Evolutionary conservation across 345 rosid genomes (phyloP), one percentile per base, ranked within the genome.

Genomic region (Cardamine occulta): DNA sequence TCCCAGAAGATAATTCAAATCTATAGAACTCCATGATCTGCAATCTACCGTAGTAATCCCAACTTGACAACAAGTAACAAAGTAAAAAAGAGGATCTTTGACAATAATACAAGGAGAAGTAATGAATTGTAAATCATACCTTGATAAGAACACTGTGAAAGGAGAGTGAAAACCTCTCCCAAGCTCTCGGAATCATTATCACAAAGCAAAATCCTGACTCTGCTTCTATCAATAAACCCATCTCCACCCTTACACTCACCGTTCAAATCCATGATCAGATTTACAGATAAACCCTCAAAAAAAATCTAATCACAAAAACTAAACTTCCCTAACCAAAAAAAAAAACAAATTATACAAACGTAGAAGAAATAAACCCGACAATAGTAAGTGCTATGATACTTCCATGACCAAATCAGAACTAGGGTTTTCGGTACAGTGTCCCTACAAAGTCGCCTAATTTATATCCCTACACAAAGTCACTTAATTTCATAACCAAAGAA

Each of bases 171-270:
- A 69, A 85, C 96, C 78, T 89, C 99, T 67, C 84, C 87, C 49
- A 85, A 85, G 69, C 97, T 90, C 75, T 82, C 84, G 17, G 86
- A 21, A 80, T 92, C 93, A 66, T 87, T 92, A 77, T 95, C 99
- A 52, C 99, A 95, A 40, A 95, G 82, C 93, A 95, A 83, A 80
- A 95, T 95, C 82, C 99, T 87, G 59, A 95, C 99, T 89, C 87
- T 92, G 85, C 99, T 92, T 84, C 99, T 84, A 49, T 95, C 99
- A 77, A 89, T 84, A 32, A 95, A 85, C 37, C 97, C 97, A 68
- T 90, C 95, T 72, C 91, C 93, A 39, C 86, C 75, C 24, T 82
- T 87, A 58, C 81, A 63, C 75, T 86, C 95, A 26, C 76, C 81
- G 76, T 83, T 89, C 86, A 88, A 79, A 82, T 79, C 92, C 81